Evolutionary conservation across 805 yeast species (phyloP).

Genomic region (Candida wancherniae): DNA sequence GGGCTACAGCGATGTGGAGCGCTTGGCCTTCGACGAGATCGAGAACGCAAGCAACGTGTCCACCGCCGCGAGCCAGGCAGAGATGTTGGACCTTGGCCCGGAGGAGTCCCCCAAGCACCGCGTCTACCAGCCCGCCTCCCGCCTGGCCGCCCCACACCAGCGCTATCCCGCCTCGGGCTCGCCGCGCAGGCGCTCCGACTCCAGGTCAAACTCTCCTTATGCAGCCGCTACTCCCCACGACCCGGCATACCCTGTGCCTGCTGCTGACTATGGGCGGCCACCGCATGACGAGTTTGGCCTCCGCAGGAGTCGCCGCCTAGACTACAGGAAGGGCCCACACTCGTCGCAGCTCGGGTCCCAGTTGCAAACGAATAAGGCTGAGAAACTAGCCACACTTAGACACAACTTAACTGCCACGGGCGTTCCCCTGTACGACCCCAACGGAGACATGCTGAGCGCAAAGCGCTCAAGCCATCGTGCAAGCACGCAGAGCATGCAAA

Average conservation of each 20-base stretch:
- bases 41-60: constrained; percentile 14
- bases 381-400: constrained; percentile 22
- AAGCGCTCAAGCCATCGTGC: too few relatives aligned
- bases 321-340: constrained; percentile 30
- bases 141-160: neutral
- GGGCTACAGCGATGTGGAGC: constrained; percentile 51
- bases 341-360: constrained; percentile 21
- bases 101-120: constrained; percentile 11
- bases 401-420: constrained; percentile 13
- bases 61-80: constrained; percentile 8
- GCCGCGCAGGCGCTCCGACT: too few relatives aligned
- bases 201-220: too few relatives aligned
- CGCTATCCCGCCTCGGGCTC: neutral
- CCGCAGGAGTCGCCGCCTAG: constrained; percentile 36
- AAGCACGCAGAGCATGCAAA: constrained; percentile 9
- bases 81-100: constrained; percentile 11
- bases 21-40: constrained; percentile 35
- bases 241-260: neutral
- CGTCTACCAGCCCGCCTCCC: neutral
- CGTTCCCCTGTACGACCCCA: neutral
- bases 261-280: constrained; percentile 1
- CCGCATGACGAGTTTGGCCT: constrained; percentile 25
- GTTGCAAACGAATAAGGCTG: constrained; percentile 21
- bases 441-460: too few relatives aligned
- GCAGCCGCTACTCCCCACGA: too few relatives aligned